Evolutionary conservation across 768 basidiomycete species (phyloP), one percentile per base, ranked within the genome.

Genomic region (Amanita phalloides): DNA sequence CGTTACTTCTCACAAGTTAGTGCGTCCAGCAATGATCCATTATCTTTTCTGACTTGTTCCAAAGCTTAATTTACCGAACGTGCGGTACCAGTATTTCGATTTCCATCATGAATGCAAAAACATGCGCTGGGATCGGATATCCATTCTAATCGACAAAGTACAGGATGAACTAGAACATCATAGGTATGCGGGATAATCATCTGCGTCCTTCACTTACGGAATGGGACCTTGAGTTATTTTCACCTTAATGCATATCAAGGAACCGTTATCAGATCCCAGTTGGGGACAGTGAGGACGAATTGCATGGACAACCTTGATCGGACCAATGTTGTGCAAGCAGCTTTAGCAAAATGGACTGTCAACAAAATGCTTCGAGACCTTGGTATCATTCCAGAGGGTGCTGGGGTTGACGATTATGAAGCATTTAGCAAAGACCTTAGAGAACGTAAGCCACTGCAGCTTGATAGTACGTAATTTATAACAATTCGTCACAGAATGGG

Each of bases 291-390:
- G 39, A 79, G 96, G 42, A 94, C 93, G 6, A 99, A 98, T 64
- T 98, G 96, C 67, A 96, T 96, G 96, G 95, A 97, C 65, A 87
- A 84, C 60, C 71, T 97, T 53, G 96, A 99, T 63, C 80, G 96
- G 46, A 99, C 96, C 43, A 98, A 98, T 65, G 95, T 99, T 39
- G 87, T 92, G 4, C 96, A 99, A 65, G 86, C 90, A 14, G 79
- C 94, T 10, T 66, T 98, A 45, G 96, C 88, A 13, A 91, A 88
- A 64, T 88, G 84, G 79, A 84, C 78, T 1, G 72, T 98, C 42
- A 84, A 81, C 54, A 69, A 74, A 47, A 95, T 98, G 61, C 74
- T 99, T 51, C 77, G 76, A 56, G 73, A 74, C 4, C 65, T 86
- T 14, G 89, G 86, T 4, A 77, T 98, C 5, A 65, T 98, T 26